These are phyloP conservation scores for Candida tammaniensis DNA, from an alignment of 805 yeast genomes.

Conservation along the genomic window DNA sequence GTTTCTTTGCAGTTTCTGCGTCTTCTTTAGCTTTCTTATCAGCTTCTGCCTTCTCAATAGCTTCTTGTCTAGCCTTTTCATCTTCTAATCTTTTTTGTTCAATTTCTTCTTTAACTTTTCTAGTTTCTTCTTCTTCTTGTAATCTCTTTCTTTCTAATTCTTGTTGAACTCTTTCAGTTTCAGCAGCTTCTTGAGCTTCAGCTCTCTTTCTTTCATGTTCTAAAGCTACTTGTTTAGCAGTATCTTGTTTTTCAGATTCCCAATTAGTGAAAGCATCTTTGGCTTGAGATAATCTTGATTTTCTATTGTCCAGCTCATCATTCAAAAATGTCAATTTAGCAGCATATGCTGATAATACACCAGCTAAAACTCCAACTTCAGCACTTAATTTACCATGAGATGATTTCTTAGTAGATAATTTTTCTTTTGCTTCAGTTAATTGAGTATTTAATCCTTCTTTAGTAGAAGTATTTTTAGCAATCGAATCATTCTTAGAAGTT, in stretches of 20 bases:
- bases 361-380: constrained; percentile 44
- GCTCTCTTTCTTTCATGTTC: constrained; percentile 35
- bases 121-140: constrained; percentile 29
- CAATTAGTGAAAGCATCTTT: constrained; percentile 38
- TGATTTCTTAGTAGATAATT: constrained; percentile 34
- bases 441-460: constrained; percentile 43
- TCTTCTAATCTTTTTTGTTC: constrained; percentile 20
- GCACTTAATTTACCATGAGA: constrained; percentile 33
- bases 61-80: constrained; percentile 14
- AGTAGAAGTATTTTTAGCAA: constrained; percentile 26
- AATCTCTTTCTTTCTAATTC: constrained; percentile 38
- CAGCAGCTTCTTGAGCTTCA: constrained; percentile 42
- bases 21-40: constrained; percentile 16
- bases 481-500: constrained; percentile 25
- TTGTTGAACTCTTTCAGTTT: constrained; percentile 24
- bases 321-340: constrained; percentile 39
- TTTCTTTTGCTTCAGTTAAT: constrained; percentile 34
- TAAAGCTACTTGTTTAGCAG: constrained; percentile 36
- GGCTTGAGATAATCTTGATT: constrained; percentile 38
- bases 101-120: constrained; percentile 28
- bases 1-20: constrained; percentile 11
- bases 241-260: constrained; percentile 44
- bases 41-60: constrained; percentile 14
- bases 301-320: constrained; percentile 36
- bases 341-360: constrained; percentile 43